Conservation (phyloP, 257 asterid genomes). For the Lantana camara region DNA sequence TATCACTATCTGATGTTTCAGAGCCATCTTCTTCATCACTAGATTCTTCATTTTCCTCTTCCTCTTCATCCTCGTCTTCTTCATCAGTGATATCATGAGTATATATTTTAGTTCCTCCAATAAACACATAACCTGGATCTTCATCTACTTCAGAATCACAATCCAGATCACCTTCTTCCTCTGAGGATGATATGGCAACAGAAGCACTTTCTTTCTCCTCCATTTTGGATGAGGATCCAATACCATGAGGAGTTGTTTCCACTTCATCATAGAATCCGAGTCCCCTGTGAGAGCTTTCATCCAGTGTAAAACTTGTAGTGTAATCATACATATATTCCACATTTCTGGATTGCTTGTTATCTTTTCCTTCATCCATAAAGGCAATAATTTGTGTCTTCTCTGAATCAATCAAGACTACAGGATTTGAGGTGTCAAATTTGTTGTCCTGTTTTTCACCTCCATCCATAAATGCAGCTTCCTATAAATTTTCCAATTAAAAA, state of each 20-base stretch:
- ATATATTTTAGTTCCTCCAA: conserved; percentile 83
- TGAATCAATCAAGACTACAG: conserved; percentile 51
- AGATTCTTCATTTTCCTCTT: conserved; percentile 34
- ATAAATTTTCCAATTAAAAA: conserved; percentile 29
- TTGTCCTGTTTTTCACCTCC: conserved; percentile 36
- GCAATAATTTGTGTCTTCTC: conserved; percentile 58
- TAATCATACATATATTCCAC: conserved; percentile 59
- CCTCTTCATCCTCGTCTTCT: conserved; percentile 56
- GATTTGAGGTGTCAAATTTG: conserved; percentile 37
- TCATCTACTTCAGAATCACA: conserved; percentile 38
- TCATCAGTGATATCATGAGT: conserved; percentile 67
- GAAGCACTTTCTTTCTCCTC: conserved; percentile 54
- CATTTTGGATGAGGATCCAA: conserved; percentile 43
- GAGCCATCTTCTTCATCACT: conserved; percentile 59
- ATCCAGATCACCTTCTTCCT: conserved; percentile 40
- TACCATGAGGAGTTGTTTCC: conserved; percentile 43
- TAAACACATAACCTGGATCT: conserved; percentile 66
- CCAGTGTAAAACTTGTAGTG: conserved; percentile 61
- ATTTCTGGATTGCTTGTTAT: conserved; percentile 33
- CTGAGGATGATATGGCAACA: conserved; percentile 43
- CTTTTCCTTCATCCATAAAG: conserved; percentile 56
- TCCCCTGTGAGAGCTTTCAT: conserved; percentile 69
- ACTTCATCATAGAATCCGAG: conserved; percentile 64
- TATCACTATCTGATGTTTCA: conserved; percentile 53
- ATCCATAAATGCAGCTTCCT: conserved; percentile 43